Conservation (phyloP, 176 grass and related monocot genomes). For the Stipa capillata region DNA sequence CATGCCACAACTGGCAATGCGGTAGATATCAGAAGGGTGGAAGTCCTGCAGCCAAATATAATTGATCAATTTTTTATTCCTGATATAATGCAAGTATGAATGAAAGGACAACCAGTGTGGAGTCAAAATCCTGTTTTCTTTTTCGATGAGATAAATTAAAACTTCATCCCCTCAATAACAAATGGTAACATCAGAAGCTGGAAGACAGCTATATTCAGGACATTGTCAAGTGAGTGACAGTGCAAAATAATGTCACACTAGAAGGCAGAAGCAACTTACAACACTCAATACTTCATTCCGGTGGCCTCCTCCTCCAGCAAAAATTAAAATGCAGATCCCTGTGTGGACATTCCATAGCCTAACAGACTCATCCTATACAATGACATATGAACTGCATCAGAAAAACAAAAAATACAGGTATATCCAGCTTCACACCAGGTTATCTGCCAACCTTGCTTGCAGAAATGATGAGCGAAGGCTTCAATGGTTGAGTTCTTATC, state of each 20-base stretch:
- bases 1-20: constrained; percentile 96
- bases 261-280: constrained; percentile 48
- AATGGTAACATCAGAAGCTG: not conserved
- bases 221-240: not conserved
- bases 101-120: not conserved
- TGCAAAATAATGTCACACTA: not conserved
- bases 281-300: constrained; percentile 96
- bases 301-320: constrained; percentile 88
- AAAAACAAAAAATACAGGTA: constrained; percentile 2
- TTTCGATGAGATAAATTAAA: no score
- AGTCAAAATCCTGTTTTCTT: not conserved
- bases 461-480: constrained; percentile 87
- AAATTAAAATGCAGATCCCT: constrained; percentile 91
- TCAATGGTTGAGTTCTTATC: constrained; percentile 72
- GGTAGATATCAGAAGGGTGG: constrained; percentile 86
- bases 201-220: not conserved
- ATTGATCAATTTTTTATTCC: not conserved
- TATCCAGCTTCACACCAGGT: not conserved
- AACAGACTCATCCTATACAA: constrained; percentile 86
- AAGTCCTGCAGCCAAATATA: constrained; percentile 57
- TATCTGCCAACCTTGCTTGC: constrained; percentile 83
- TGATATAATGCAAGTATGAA: not conserved
- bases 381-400: constrained; percentile 13
- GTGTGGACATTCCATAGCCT: constrained; percentile 96
- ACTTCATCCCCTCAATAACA: not conserved